Conservation (phyloP, 208 protist genomes). For the Trypanosoma caninum region DNA sequence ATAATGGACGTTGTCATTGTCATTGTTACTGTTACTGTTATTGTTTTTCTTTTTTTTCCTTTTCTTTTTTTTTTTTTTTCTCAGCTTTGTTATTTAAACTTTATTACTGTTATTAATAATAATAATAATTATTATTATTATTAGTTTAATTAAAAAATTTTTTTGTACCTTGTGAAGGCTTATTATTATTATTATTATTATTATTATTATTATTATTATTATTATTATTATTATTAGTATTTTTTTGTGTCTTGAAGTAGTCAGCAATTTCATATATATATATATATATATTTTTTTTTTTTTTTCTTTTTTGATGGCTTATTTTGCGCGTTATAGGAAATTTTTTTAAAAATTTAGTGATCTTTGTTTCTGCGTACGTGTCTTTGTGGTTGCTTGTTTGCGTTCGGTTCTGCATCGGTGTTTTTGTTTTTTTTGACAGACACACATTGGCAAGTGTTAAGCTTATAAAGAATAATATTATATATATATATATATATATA, state of each 20-base stretch:
- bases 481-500: constrained; percentile 26
- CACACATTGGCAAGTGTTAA: too few species aligned
- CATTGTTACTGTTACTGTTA: not conserved
- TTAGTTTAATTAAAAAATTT: not conserved
- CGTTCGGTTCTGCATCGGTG: not conserved
- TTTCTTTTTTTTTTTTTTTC: constrained; percentile 3
- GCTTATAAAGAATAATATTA: too few species aligned
- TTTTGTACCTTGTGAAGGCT: not conserved
- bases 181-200: constrained; percentile 1
- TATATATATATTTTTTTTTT: constrained; percentile 17
- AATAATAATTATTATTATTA: constrained; percentile 13
- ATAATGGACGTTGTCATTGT: not conserved
- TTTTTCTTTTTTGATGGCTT: not conserved
- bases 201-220: constrained; percentile 4
- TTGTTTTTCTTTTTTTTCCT: constrained; percentile 14
- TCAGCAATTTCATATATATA: not conserved
- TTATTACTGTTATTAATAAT: constrained; percentile 17
- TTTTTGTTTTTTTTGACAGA: constrained; percentile 7
- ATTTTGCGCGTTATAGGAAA: not conserved
- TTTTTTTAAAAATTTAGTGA: not conserved
- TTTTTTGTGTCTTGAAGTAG: not conserved
- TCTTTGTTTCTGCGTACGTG: constrained; percentile 4
- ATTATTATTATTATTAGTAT: constrained; percentile 25
- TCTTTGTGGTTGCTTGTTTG: not conserved
- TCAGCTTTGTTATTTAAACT: constrained; percentile 6